Conservation (phyloP, 2,329 filamentous ascomycete genomes). For the Dactylellina leptospora region DNA sequence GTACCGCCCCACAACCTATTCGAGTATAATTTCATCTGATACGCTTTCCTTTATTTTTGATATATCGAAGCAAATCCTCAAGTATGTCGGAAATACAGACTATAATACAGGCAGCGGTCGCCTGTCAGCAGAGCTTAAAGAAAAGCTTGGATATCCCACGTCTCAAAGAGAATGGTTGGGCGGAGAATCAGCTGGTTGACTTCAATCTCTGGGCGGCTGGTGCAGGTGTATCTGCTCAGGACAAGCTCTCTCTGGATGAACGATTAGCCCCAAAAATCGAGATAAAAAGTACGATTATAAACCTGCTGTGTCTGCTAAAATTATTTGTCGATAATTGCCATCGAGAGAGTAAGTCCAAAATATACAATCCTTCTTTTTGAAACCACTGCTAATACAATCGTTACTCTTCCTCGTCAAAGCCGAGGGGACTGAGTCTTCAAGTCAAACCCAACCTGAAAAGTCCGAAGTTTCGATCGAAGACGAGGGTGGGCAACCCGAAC, state of each 20-base stretch:
- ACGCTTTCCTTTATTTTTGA: too few species aligned
- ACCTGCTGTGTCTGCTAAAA: slow-evolving; percentile 28
- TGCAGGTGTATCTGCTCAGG: slow-evolving; percentile 33
- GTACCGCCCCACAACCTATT: too few species aligned
- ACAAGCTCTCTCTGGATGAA: slow-evolving; percentile 38
- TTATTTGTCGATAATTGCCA: slow-evolving; percentile 30
- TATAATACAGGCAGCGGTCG: slow-evolving; percentile 20
- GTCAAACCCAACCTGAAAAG: too few species aligned
- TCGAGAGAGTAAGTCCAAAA: slow-evolving; percentile 21
- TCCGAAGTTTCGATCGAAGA: too few species aligned
- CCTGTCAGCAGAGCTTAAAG: slow-evolving; percentile 17
- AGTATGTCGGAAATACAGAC: slow-evolving; percentile 7
- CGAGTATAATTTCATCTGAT: too few species aligned
- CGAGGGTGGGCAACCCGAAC: too few species aligned
- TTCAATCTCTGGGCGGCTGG: slow-evolving; percentile 43
- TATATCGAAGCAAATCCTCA: not conserved
- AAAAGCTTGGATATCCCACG: slow-evolving; percentile 16
- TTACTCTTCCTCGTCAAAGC: not conserved
- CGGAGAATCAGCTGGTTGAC: slow-evolving; percentile 38
- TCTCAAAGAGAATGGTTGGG: slow-evolving; percentile 33
- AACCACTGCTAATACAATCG: not conserved
- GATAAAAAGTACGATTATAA: slow-evolving; percentile 16
- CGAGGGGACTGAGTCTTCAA: too few species aligned
- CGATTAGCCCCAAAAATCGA: slow-evolving; percentile 25
- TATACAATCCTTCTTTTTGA: not conserved